Evolutionary conservation across 495 filamentous ascomycete species (phyloP).

Genomic region (Aspergillus kassunensis): DNA sequence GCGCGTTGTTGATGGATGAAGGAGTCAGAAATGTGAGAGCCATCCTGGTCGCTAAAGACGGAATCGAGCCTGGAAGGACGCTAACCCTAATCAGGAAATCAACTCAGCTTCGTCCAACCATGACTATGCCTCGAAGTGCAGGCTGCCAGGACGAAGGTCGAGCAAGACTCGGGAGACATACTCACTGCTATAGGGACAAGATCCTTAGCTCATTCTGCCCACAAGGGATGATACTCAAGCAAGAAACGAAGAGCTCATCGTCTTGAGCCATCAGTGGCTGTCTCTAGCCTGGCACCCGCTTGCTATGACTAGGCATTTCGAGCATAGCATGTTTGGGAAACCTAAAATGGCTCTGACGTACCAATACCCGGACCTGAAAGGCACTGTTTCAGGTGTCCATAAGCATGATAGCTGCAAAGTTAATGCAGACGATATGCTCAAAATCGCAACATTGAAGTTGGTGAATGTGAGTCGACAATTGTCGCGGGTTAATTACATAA

Average conservation of each 20-base stretch:
- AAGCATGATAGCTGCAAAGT: constrained; percentile 4
- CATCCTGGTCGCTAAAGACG: constrained; percentile 43
- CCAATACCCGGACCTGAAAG: not conserved
- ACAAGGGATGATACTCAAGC: not conserved
- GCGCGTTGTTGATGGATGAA: constrained; percentile 51
- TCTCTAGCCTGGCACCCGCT: not conserved
- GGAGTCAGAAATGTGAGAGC: constrained; percentile 46
- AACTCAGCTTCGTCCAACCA: constrained; percentile 17
- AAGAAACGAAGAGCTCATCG: not conserved
- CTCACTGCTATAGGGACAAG: not conserved
- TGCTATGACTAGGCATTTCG: not conserved
- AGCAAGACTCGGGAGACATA: not conserved
- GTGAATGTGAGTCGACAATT: constrained; percentile 16
- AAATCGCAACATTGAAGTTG: constrained; percentile 7
- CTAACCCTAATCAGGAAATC: constrained; percentile 38
- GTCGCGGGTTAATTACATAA: constrained; percentile 18
- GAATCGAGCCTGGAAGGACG: constrained; percentile 29
- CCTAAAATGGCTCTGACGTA: not conserved
- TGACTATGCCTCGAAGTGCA: constrained; percentile 5
- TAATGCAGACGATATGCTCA: constrained; percentile 8
- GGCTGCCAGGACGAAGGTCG: not conserved
- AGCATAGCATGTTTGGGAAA: not conserved
- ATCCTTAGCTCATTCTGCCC: not conserved
- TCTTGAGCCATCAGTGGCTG: too few relatives aligned
- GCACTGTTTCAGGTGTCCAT: not conserved